These are phyloP conservation scores for Arthonia radiata DNA, from an alignment of 495 filamentous ascomycete species.

Conservation along the genomic window DNA sequence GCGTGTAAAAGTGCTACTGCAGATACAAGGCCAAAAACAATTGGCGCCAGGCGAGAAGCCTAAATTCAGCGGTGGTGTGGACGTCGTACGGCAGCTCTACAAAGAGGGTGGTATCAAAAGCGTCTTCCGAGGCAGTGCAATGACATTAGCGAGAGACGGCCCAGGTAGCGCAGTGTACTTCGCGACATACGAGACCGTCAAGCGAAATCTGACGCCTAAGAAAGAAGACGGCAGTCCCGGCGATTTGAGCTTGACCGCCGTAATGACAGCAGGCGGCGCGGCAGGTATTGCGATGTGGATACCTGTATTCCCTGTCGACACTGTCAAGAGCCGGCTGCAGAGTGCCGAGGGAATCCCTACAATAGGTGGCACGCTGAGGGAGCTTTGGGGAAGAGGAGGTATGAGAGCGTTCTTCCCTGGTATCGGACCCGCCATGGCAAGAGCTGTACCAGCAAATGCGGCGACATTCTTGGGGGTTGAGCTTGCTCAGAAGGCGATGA, in stretches of 20 bases:
- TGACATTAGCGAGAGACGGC: constrained; percentile 82
- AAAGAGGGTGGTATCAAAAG: constrained; percentile 69
- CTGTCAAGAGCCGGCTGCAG: constrained; percentile 83
- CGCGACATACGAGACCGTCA: constrained; percentile 87
- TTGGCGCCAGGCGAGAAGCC: constrained; percentile 75
- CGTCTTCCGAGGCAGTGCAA: constrained; percentile 73
- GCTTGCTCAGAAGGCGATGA: constrained; percentile 60
- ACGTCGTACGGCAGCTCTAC: constrained; percentile 92
- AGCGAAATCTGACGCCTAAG: constrained; percentile 62
- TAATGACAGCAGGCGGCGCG: constrained; percentile 68
- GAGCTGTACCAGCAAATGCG: constrained; percentile 89
- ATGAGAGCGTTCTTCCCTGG: constrained; percentile 93
- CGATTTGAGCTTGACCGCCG: constrained; percentile 51
- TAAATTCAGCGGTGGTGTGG: constrained; percentile 66
- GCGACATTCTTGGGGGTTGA: constrained; percentile 55
- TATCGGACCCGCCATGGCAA: constrained; percentile 72
- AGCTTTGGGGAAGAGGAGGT: constrained; percentile 58
- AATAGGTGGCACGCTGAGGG: constrained; percentile 50
- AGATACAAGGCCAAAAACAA: constrained; percentile 83
- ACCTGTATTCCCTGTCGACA: constrained; percentile 93
- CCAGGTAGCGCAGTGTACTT: constrained; percentile 91
- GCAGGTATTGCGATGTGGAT: constrained; percentile 99
- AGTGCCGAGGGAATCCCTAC: constrained; percentile 71
- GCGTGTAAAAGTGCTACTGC: constrained; percentile 92
- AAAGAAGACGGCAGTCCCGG: constrained; percentile 53